Conservation (phyloP, 2,329 filamentous ascomycete species). For the Botryotinia calthae region DNA sequence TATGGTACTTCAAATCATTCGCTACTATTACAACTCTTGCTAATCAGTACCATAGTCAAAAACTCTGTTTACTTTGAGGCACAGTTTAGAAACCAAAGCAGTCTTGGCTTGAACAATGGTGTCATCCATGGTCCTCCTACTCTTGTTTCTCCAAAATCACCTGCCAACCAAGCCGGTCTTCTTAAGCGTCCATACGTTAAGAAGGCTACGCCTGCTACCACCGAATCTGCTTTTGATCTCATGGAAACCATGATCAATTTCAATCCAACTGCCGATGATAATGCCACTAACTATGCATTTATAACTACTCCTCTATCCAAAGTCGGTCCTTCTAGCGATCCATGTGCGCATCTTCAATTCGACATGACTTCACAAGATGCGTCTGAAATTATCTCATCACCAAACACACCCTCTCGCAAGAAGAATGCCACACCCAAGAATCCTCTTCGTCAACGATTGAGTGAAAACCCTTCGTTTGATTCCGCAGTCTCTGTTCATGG, state of each 20-base stretch:
- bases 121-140: background rate
- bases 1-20: background rate
- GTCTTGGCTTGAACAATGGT: background rate
- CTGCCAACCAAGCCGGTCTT: background rate
- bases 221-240: background rate
- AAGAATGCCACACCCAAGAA: background rate
- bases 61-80: slow-evolving; percentile 13
- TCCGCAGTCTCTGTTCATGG: slow-evolving; percentile 15
- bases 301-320: background rate
- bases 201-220: background rate
- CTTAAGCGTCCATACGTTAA: slow-evolving; percentile 14
- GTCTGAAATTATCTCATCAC: background rate
- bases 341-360: background rate
- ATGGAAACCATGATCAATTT: background rate
- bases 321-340: background rate
- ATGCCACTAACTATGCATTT: background rate
- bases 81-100: background rate
- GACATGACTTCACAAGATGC: background rate
- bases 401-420: background rate
- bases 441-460: slow-evolving; percentile 6
- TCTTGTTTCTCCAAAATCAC: background rate
- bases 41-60: background rate
- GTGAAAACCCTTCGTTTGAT: slow-evolving; percentile 16
- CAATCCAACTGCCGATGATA: background rate
- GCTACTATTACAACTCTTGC: background rate